phyloP scores from a whole-genome alignment of 139 green algal genomes.

The Zygnema circumcarinatum region DNA sequence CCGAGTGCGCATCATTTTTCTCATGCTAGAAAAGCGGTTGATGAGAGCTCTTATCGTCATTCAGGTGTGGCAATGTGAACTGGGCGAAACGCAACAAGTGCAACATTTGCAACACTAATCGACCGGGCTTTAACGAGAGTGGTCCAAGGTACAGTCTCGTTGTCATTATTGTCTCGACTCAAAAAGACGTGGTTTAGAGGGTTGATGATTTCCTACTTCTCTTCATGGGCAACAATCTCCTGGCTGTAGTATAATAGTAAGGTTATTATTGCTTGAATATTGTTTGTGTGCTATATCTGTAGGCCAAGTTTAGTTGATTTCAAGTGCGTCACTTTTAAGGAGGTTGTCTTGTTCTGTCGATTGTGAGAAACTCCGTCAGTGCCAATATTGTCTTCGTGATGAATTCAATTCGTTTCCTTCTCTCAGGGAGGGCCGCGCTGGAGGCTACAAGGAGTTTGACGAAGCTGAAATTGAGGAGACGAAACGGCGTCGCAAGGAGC shows the following conservation, averaged over 20 bases:
- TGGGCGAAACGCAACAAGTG: constrained; percentile 63
- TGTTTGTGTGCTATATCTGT: too few species aligned
- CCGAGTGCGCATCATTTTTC: too few species aligned
- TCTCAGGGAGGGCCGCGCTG: constrained; percentile 60
- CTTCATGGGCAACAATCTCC: background rate
- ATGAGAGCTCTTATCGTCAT: too few species aligned
- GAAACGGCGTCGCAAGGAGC: constrained; percentile 42
- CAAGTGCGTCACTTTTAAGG: too few species aligned
- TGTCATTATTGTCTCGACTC: too few species aligned
- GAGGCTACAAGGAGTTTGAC: constrained; percentile 66
- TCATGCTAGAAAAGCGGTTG: too few species aligned
- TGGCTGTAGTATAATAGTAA: background rate
- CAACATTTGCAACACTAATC: constrained; percentile 64
- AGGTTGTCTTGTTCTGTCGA: too few species aligned
- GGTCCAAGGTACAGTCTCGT: constrained; percentile 25
- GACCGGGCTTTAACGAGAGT: constrained; percentile 29
- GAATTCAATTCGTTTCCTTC: too few species aligned
- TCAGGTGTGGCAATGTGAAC: constrained; percentile 63
- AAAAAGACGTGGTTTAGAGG: background rate
- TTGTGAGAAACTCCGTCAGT: too few species aligned
- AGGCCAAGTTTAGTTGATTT: too few species aligned
- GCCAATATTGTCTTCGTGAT: too few species aligned
- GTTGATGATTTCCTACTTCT: background rate
- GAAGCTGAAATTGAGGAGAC: constrained; percentile 62
- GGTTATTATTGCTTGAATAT: too few species aligned